Evolutionary conservation across 495 filamentous ascomycete species (phyloP), one percentile per base, ranked within the genome.

Genomic region (Articulospora tetracladia): DNA sequence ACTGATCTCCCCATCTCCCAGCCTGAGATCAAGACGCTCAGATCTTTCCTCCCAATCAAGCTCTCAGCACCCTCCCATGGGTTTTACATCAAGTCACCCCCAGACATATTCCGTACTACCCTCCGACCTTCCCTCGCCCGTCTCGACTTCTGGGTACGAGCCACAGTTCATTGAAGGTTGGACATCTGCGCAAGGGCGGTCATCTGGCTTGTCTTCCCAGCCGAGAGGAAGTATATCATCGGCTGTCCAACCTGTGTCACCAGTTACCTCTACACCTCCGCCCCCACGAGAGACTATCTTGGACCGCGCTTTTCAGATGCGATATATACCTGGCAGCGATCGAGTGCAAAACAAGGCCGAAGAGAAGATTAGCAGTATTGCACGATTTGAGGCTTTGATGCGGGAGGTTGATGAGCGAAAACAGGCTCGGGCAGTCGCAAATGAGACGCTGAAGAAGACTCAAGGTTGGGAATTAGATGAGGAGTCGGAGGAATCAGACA

Each of bases 301-400:
- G 2, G 82, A 85, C 58, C 69, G 82, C n/a, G 82, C 81, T 0
- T 85, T 85, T 65, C 77, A 81, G 58, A 63, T 84, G 69, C 73
- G 79, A 2, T 79, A 69, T 56, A 83, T 84, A 30, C 82, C 81
- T 2, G 79, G 81, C 3, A 78, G 77, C 34, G 78, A 82, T 46
- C 57, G 68, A 46, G 28, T 64, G 0, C 12, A 24, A n/a, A 57
- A 61, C 20, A 59, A 57, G 20, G 65, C 68, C 11, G 65, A 66
- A 13, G 79, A 81, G 65, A 83, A 81, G 60, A 71, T 83, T 22
- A 83, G 74, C 56, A 83, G 80, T 1, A 67, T 85, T 39, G 82
- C 80, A 19, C 74, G 80, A 13, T 85, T 85, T 39, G 82, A 85
- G 53, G 81, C 82, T 3, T 62, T 85, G 49, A 85, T 85, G 82